phyloP scores from a whole-genome alignment of 257 asterid species.

The Capsicum pubescens region DNA sequence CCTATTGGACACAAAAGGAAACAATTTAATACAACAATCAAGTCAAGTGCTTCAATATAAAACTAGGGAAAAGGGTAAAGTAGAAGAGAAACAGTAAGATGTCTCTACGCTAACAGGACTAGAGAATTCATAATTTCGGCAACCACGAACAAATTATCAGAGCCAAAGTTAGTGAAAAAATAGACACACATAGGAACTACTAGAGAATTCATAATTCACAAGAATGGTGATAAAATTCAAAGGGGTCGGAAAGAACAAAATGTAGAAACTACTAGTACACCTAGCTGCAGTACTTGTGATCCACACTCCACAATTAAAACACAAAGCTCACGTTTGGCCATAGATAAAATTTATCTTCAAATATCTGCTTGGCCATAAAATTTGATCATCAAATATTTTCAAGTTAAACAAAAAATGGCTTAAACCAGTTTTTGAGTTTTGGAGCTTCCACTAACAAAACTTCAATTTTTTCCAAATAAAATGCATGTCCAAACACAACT shows the following conservation, averaged over 20 bases:
- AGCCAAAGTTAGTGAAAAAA: not conserved
- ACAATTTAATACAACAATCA: constrained; percentile 24
- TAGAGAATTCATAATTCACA: too few species aligned
- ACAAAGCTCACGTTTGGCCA: not conserved
- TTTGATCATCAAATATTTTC: not conserved
- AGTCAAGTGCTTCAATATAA: constrained; percentile 7
- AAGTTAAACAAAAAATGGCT: not conserved
- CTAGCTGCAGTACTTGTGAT: not conserved
- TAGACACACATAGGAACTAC: too few species aligned
- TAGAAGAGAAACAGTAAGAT: not conserved
- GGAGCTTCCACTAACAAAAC: too few species aligned
- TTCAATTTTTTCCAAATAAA: too few species aligned
- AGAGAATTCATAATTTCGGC: constrained; percentile 4
- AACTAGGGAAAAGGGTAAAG: not conserved
- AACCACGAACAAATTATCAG: not conserved
- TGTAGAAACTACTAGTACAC: not conserved
- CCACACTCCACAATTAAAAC: not conserved
- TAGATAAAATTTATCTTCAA: not conserved
- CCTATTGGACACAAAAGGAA: constrained; percentile 51
- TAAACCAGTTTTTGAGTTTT: too few species aligned
- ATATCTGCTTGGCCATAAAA: not conserved
- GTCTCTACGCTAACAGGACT: constrained; percentile 3
- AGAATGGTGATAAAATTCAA: not conserved
- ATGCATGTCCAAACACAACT: too few species aligned
- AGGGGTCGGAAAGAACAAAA: constrained; percentile 10